phyloP scores from a whole-genome alignment of 1,139 yeast genomes.

The Eremothecium sinecaudum region DNA sequence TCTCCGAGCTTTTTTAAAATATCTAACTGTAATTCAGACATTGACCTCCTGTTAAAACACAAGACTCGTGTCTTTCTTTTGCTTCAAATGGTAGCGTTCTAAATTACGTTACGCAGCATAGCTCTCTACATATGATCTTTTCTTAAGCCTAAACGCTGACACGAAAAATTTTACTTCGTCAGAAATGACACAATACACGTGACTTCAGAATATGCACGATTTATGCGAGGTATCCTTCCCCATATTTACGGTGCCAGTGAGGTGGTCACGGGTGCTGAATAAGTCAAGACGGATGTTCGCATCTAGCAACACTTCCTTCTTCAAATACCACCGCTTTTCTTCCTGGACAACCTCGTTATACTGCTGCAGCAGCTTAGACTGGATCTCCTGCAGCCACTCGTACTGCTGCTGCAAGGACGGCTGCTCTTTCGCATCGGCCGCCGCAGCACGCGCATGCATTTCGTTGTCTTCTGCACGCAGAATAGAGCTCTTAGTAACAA shows the following conservation, averaged over 20 bases:
- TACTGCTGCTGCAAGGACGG: constrained; percentile 17
- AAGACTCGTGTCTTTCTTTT: constrained; percentile 1
- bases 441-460: constrained; percentile 5
- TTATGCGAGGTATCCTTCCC: constrained; percentile 12
- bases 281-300: constrained; percentile 29
- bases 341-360: constrained; percentile 15
- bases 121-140: no score
- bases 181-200: neutral
- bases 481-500: constrained; percentile 12
- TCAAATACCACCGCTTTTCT: constrained; percentile 28
- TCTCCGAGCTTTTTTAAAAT: constrained; percentile 56
- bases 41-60: constrained; percentile 13
- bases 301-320: constrained; percentile 27
- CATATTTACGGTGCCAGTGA: constrained; percentile 10
- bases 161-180: neutral
- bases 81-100: neutral
- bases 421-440: constrained; percentile 2
- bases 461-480: constrained; percentile 7
- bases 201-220: constrained; percentile 7
- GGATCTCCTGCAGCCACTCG: constrained; percentile 20
- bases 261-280: constrained; percentile 18
- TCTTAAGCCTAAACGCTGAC: no score
- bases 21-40: constrained; percentile 34
- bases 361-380: constrained; percentile 16
- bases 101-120: neutral